Evolutionary conservation across 2,329 filamentous ascomycete genomes (phyloP).

Genomic region (Tolypocladium nubicola): DNA sequence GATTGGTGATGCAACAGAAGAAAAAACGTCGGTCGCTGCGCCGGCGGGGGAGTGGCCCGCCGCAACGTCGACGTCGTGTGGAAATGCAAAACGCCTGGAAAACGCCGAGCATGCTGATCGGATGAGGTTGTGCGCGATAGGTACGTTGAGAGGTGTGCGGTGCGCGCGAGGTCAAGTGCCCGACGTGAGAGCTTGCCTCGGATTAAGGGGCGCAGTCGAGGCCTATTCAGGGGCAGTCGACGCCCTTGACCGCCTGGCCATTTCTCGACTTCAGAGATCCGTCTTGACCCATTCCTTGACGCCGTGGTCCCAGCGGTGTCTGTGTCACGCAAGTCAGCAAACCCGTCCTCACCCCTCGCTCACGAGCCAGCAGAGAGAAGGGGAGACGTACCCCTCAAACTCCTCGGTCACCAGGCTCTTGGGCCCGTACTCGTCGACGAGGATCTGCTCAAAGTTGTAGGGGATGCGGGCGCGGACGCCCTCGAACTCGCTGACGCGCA

Average conservation of each 20-base stretch:
- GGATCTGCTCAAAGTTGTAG: conserved; percentile 54
- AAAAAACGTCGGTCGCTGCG: neutral
- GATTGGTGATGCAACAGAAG: neutral
- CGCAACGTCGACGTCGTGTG: neutral
- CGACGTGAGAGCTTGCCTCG: neutral
- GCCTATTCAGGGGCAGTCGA: neutral
- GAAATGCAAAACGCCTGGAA: neutral
- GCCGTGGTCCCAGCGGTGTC: conserved; percentile 49
- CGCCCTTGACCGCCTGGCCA: conserved; percentile 14
- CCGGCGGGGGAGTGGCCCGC: neutral
- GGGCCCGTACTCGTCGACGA: conserved; percentile 55
- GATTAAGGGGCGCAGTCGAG: neutral
- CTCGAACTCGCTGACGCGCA: conserved; percentile 66
- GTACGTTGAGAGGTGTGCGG: neutral
- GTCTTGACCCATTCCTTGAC: conserved; percentile 49
- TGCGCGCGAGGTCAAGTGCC: neutral
- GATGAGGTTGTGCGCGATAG: neutral
- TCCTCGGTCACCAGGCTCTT: conserved; percentile 49
- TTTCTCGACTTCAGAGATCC: conserved; percentile 14
- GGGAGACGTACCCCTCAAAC: conserved; percentile 46
- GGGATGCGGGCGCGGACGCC: conserved; percentile 61
- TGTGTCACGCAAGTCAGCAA: conserved; percentile 15
- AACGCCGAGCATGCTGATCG: neutral
- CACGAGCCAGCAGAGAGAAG: conserved; percentile 7
- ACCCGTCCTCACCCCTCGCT: neutral